phyloP scores from a whole-genome alignment of 192 early-diverging fungal species.

The Entophlyctis helioformis region DNA sequence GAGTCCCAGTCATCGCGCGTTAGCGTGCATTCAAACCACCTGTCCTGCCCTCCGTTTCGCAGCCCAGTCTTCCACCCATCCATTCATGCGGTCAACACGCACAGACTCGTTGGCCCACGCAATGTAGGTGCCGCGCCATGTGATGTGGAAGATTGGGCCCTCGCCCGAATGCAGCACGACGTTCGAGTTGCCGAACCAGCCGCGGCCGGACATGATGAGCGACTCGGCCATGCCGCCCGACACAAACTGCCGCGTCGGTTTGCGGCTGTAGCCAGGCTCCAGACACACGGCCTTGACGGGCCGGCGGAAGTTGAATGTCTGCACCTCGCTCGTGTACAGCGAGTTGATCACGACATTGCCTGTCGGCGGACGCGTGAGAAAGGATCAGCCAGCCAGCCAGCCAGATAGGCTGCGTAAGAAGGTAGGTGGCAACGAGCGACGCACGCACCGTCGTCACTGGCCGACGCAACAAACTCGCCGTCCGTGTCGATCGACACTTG shows the following conservation, averaged over 20 bases:
- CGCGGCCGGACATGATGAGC: slow-evolving; percentile 66
- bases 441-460: slow-evolving; percentile 77
- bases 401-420: neutral
- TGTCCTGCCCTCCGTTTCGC: slow-evolving; percentile 44
- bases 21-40: neutral
- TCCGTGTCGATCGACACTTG: slow-evolving; percentile 72
- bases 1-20: too few relatives aligned
- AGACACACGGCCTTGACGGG: slow-evolving; percentile 83
- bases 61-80: neutral
- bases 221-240: slow-evolving; percentile 86
- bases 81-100: too few relatives aligned
- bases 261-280: slow-evolving; percentile 76
- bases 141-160: slow-evolving; percentile 75
- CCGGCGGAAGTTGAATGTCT: slow-evolving; percentile 65
- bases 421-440: neutral
- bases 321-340: slow-evolving; percentile 62
- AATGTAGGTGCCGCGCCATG: slow-evolving; percentile 74
- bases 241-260: slow-evolving; percentile 64
- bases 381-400: neutral
- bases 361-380: slow-evolving; percentile 8
- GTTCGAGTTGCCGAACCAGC: slow-evolving; percentile 81
- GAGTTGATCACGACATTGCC: slow-evolving; percentile 77
- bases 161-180: slow-evolving; percentile 75
- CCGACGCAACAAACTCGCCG: slow-evolving; percentile 83
- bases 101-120: slow-evolving; percentile 91